phyloP scores from a whole-genome alignment of 495 filamentous ascomycete species.

The Penicillium salamii region DNA sequence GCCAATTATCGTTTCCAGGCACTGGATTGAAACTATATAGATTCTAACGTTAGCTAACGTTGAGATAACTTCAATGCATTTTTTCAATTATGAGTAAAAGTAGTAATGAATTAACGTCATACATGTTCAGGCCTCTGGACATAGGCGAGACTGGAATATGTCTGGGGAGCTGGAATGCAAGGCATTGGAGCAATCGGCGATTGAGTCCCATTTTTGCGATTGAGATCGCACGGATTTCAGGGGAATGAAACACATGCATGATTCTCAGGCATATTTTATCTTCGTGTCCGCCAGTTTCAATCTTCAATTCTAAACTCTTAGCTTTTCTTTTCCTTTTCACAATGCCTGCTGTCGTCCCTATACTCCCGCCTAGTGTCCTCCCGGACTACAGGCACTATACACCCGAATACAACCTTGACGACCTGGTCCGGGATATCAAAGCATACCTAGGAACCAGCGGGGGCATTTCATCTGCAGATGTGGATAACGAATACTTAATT shows the following conservation, averaged over 20 bases:
- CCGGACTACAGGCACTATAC: slow-evolving; percentile 20
- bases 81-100: no score
- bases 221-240: slow-evolving; percentile 3
- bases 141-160: neutral
- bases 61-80: no score
- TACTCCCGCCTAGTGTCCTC: slow-evolving; percentile 12
- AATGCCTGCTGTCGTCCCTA: slow-evolving; percentile 17
- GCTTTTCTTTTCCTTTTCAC: neutral
- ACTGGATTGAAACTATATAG: neutral
- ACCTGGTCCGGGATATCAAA: slow-evolving; percentile 31
- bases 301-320: no score
- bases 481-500: slow-evolving; percentile 28
- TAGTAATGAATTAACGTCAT: neutral
- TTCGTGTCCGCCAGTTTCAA: neutral
- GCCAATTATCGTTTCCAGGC: neutral
- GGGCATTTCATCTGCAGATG: slow-evolving; percentile 29
- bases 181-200: slow-evolving; percentile 7
- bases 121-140: neutral
- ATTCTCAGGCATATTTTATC: neutral
- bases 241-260: neutral
- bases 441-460: slow-evolving; percentile 24
- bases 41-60: neutral
- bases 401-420: slow-evolving; percentile 23
- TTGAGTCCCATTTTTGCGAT: neutral
- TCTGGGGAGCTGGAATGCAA: slow-evolving; percentile 3